Base-by-base conservation (phyloP, 2,329 filamentous ascomycete genomes). In the Penicillium rolfsii region DNA sequence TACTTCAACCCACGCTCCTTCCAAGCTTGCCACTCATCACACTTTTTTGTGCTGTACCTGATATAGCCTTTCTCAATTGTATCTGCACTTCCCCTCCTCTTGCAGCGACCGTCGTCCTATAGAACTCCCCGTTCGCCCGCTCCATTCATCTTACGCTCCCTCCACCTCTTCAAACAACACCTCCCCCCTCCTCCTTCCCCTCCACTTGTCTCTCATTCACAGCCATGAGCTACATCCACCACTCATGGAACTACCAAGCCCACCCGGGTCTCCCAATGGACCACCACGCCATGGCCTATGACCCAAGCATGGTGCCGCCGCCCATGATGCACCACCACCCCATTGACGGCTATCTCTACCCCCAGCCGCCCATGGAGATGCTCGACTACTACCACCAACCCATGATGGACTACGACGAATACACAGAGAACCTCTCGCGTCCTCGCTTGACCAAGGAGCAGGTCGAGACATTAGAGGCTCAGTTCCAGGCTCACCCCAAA, bases 391-490 rank as follows among this genome's bases (percentile, higher is more conserved):
- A 77, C 53, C 73, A 74, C 59, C 73, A 77, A 57, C 72, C 76
- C 41, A 74, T 75, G 58, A 72, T 77, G 71, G 78, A 82, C 58
- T 79, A 78, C 59, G 80, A 82, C 45, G 80, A 82, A 68, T 77
- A 77, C 61, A 71, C 78, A 38, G 81, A 83, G 67, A 80, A 79
- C 63, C 71, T 81, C 43, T 81, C 80, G 16, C 76, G 80, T 16
- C 81, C 81, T 11, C 76, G 81, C 40, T 76, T 83, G 67, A 83
- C 81, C 61, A 82, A 82, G 63, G 81, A 83, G 60, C 81, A 83
- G 72, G 79, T 83, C 41, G 80, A 81, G 64, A 79, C 79, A 4
- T 67, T 83, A 28, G 81, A 83, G 67, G 73, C 76, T 43, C 79
- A 83, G 57, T 83, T 83, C 61, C 79, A 80, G 66, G 76, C 79